Conservation (phyloP, 2,329 filamentous ascomycete species). For the Colletotrichum tabaci region DNA sequence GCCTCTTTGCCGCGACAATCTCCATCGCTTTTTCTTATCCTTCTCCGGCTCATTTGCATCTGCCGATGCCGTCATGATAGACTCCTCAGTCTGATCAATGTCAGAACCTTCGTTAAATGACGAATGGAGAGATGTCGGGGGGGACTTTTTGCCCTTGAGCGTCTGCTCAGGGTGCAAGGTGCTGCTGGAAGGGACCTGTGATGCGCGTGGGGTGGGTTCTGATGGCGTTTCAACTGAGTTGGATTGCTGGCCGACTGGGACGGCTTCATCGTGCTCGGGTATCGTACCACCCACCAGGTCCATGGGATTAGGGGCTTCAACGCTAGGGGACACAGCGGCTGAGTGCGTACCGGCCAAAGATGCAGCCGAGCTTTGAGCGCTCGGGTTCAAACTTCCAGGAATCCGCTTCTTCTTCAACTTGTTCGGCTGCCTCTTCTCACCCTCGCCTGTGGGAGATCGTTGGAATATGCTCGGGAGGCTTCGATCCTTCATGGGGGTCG, state of each 20-base stretch:
- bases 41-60: slow-evolving; percentile 67
- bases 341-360: slow-evolving; percentile 71
- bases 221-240: slow-evolving; percentile 49
- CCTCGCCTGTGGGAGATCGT: slow-evolving; percentile 73
- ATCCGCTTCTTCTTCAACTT: slow-evolving; percentile 91
- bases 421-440: slow-evolving; percentile 82
- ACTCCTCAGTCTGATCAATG: slow-evolving; percentile 79
- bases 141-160: slow-evolving; percentile 79
- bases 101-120: slow-evolving; percentile 87
- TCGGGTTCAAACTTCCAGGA: slow-evolving; percentile 83
- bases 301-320: slow-evolving; percentile 63
- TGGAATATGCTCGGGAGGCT: slow-evolving; percentile 80
- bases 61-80: slow-evolving; percentile 48
- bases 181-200: slow-evolving; percentile 60
- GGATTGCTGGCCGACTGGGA: slow-evolving; percentile 19
- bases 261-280: slow-evolving; percentile 39
- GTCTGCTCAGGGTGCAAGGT: slow-evolving; percentile 61
- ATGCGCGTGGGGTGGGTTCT: slow-evolving; percentile 63
- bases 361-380: slow-evolving; percentile 90
- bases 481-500: slow-evolving; percentile 76
- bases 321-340: slow-evolving; percentile 61
- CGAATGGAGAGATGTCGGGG: slow-evolving; percentile 83
- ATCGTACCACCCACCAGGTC: slow-evolving; percentile 51
- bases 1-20: slow-evolving; percentile 76
- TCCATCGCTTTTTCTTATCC: slow-evolving; percentile 80